These are phyloP conservation scores for Nicotiana paniculata DNA, from an alignment of 257 asterid genomes.

Conservation along the genomic window DNA sequence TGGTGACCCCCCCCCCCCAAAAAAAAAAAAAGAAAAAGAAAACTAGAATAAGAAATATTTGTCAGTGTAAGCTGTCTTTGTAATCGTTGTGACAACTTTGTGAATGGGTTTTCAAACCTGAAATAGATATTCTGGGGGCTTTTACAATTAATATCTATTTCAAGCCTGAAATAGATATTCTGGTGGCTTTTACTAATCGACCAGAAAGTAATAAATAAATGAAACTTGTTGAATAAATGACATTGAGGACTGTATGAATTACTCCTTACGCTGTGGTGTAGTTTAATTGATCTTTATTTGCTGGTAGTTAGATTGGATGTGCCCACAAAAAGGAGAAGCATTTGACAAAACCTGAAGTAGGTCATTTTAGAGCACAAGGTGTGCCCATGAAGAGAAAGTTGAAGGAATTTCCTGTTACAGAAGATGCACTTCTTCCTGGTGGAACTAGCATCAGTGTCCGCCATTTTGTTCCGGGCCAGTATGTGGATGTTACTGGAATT, in stretches of 20 bases:
- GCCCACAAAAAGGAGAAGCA: constrained; percentile 93
- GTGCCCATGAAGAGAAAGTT: constrained; percentile 94
- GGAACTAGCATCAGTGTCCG: constrained; percentile 78
- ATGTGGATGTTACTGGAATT: constrained; percentile 76
- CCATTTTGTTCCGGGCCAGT: constrained; percentile 94
- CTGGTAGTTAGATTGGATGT: constrained; percentile 75
- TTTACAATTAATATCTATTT: too few species aligned
- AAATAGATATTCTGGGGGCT: too few species aligned
- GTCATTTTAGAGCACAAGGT: constrained; percentile 94
- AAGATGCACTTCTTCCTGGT: constrained; percentile 89
- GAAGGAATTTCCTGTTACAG: constrained; percentile 85
- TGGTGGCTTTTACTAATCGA: background rate
- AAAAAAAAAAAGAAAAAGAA: background rate
- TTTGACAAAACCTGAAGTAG: constrained; percentile 80
- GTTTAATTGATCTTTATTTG: constrained; percentile 7
- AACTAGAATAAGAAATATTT: background rate
- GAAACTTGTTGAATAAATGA: background rate
- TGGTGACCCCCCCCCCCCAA: background rate
- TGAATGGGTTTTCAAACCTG: too few species aligned
- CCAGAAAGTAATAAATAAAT: background rate
- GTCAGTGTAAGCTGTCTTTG: too few species aligned
- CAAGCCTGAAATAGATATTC: background rate
- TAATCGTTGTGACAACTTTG: too few species aligned
- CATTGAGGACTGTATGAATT: background rate
- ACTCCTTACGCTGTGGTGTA: background rate